phyloP scores from a whole-genome alignment of 345 rosid genomes.

The Balakata baccata region DNA sequence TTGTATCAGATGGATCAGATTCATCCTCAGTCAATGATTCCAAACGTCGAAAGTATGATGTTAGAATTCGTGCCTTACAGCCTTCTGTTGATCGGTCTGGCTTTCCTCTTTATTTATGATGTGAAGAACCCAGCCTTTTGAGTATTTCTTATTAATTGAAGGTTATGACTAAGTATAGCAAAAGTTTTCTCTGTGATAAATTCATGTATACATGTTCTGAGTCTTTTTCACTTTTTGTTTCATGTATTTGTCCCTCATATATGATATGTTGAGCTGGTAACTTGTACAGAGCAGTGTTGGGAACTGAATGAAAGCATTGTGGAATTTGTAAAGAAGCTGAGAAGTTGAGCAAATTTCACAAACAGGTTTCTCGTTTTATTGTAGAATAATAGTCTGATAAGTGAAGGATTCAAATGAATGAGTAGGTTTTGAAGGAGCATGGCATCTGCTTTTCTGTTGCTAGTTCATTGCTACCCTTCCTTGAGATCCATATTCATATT shows the following conservation, averaged over 20 bases:
- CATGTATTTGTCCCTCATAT: neutral
- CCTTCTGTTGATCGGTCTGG: conserved; percentile 54
- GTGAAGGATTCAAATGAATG: neutral
- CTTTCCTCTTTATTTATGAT: conserved; percentile 37
- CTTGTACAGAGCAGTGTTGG: conserved; percentile 13
- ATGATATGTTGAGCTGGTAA: conserved; percentile 7
- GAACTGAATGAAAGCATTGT: conserved; percentile 9
- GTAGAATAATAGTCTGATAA: conserved; percentile 9
- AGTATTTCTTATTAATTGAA: conserved; percentile 4
- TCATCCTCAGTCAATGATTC: conserved; percentile 38
- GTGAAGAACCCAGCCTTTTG: neutral
- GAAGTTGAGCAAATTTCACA: conserved; percentile 1
- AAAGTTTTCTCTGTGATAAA: conserved; percentile 18
- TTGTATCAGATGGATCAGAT: conserved; percentile 46
- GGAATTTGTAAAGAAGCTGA: conserved; percentile 16
- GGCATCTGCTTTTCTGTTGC: neutral
- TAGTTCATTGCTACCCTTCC: neutral
- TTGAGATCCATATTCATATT: no score
- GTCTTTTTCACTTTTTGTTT: conserved; percentile 2
- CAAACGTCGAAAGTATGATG: conserved; percentile 50
- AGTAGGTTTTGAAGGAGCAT: neutral
- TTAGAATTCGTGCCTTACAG: conserved; percentile 82
- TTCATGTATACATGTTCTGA: conserved; percentile 18
- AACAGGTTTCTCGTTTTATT: neutral
- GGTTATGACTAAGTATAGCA: conserved; percentile 1